Conservation (phyloP, 164 flowering plant genomes). For the Echeveria elegans region DNA sequence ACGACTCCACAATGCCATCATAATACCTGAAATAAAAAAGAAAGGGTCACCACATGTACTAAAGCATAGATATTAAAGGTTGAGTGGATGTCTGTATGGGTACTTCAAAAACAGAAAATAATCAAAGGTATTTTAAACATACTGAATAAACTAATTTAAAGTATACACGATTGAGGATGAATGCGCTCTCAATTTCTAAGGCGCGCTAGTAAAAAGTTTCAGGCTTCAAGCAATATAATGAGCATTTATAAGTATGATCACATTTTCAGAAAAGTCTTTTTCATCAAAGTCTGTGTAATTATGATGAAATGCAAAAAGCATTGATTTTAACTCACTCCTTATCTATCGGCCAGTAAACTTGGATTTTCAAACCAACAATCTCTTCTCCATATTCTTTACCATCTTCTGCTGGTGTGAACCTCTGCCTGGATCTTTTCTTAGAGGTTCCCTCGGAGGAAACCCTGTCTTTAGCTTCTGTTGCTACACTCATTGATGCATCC, state of each 20-base stretch:
- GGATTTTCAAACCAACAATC: conserved; percentile 51
- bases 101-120: no score
- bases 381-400: conserved; percentile 27
- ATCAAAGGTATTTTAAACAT: no score
- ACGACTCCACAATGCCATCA: conserved; percentile 4
- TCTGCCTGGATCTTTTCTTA: neutral
- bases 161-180: no score
- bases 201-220: no score
- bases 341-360: conserved; percentile 85
- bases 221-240: no score
- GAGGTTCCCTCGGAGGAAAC: conserved; percentile 21
- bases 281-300: no score
- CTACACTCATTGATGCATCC: neutral
- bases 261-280: no score
- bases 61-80: neutral
- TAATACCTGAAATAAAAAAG: conserved; percentile 12
- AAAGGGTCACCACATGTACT: neutral
- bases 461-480: neutral
- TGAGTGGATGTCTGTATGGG: no score
- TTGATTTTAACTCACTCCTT: conserved; percentile 14
- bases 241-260: no score
- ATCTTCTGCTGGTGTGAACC: neutral
- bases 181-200: no score
- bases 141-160: no score
- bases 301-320: no score